Evolutionary conservation across 768 basidiomycete genomes (phyloP), one percentile per base, ranked within the genome.

Genomic region (Rhodotorula paludigena): DNA sequence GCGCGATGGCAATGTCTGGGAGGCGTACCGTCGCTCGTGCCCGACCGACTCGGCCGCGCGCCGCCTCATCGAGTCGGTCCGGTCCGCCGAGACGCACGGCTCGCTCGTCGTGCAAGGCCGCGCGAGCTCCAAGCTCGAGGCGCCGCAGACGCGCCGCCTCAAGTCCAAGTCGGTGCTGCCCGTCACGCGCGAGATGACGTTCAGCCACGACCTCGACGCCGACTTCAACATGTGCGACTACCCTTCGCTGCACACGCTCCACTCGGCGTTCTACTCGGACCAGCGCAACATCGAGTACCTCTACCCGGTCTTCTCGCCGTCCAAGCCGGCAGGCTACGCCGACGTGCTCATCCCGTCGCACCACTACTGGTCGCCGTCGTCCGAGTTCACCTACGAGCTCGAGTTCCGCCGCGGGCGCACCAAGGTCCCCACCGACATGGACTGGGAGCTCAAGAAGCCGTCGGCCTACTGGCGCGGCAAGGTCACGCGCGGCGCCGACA

Each of bases 221-320:
- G 80, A 81, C 9, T 82, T 85, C 68, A 86, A 93, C 75, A 92
- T 89, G 76, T 99, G 96, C 78, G 75, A 80, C 39, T 81, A 85
- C 41, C 92, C 94, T 0, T 88, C 89, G 80, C 86, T 88, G 28
- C 92, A 88, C 72, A 86, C 89, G 75, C 83, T 83, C 36, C 96
- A 98, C 76, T 92, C 93, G 18, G 92, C 92, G 78, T 97, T 96
- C 79, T 98, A 96, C 84, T 90, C 90, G 25, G 94, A 99, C 78
- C 96, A 91, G 89, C 82, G 93, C 30, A 89, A 88, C 0, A 86
- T 97, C 64, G 85, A 89, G 18, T 85, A 85, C 2, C 82, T 94
- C n/a, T 93, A 90, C 78, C 96, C 96, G 16, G 85, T 99, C 45
- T 89, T 99, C 78, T 92, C 90, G 7, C 94, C 96, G 1, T 90